Evolutionary conservation across 176 grass and related monocot species (phyloP).

Genomic region (Avena sativa): DNA sequence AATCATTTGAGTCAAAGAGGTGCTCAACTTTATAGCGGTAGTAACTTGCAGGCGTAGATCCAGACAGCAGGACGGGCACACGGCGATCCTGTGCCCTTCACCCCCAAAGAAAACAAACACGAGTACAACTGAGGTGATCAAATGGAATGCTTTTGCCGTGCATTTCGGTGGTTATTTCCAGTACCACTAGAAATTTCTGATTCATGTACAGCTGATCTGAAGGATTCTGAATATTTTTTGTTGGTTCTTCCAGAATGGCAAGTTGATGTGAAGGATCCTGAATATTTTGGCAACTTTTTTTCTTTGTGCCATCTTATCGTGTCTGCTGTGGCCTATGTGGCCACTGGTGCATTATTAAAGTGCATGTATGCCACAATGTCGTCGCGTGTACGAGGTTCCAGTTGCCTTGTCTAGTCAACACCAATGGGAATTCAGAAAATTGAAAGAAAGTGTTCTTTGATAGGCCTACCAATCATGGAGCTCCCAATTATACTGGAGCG

Average conservation of each 20-base stretch:
- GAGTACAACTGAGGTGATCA: background rate
- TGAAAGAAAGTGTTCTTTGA: no score
- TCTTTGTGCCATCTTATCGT: slow-evolving; percentile 36
- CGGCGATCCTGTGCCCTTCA: background rate
- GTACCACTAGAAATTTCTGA: slow-evolving; percentile 11
- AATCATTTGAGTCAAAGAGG: background rate
- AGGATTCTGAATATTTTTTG: background rate
- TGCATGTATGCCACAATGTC: slow-evolving; percentile 6
- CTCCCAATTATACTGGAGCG: slow-evolving; percentile 43
- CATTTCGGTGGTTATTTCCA: background rate
- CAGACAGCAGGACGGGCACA: slow-evolving; percentile 18
- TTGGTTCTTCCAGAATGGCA: slow-evolving; percentile 35
- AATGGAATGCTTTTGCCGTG: background rate
- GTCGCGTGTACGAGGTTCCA: slow-evolving; percentile 46
- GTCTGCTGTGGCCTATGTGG: slow-evolving; percentile 34
- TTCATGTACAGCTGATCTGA: slow-evolving; percentile 23
- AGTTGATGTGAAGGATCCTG: background rate
- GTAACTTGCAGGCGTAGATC: background rate
- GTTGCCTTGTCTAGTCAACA: slow-evolving; percentile 41
- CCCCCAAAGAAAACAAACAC: background rate
- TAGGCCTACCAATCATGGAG: slow-evolving; percentile 43
- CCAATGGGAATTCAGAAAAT: background rate
- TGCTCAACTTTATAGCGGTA: background rate
- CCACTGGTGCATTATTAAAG: slow-evolving; percentile 55
- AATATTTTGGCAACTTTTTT: background rate